Evolutionary conservation across 2,329 filamentous ascomycete species (phyloP).

Genomic region (Teratosphaeria epicoccoides): DNA sequence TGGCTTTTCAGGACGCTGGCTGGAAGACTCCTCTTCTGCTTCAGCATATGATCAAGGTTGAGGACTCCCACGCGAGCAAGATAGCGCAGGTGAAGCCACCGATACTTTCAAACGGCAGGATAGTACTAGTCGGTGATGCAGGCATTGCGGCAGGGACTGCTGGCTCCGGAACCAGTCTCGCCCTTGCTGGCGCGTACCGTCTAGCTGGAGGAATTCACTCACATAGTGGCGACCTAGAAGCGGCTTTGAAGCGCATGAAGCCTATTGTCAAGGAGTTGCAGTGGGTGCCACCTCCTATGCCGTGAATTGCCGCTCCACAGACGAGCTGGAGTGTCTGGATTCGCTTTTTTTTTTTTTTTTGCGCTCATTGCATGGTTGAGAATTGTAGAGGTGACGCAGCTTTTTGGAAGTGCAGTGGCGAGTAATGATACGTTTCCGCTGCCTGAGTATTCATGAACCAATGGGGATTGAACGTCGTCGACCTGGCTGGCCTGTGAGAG

Average conservation of each 20-base stretch:
- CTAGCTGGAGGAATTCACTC: constrained; percentile 19
- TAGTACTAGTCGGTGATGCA: constrained; percentile 34
- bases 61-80: constrained; percentile 20
- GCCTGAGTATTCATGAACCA: too few species aligned
- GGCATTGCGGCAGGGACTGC: constrained; percentile 27
- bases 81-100: constrained; percentile 27
- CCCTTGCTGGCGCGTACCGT: constrained; percentile 22
- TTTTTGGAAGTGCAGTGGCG: background rate
- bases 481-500: too few species aligned
- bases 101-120: constrained; percentile 23
- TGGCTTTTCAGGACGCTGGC: constrained; percentile 10
- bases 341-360: constrained; percentile 17
- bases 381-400: background rate
- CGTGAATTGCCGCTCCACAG: constrained; percentile 4
- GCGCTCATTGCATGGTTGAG: constrained; percentile 21
- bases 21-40: constrained; percentile 16
- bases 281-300: constrained; percentile 6
- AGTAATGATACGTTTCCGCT: background rate
- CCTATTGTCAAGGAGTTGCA: constrained; percentile 14
- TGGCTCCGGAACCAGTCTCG: constrained; percentile 25
- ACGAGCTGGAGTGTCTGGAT: constrained; percentile 6
- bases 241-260: constrained; percentile 14
- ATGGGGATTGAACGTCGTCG: too few species aligned
- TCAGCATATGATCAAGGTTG: constrained; percentile 9
- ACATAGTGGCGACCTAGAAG: constrained; percentile 9